A percentile compares a stretch with the other conserved stretches of the same genome.
Conservation (phyloP, 768 basidiomycete species). For the Termitomyces bulborhizus region DNA sequence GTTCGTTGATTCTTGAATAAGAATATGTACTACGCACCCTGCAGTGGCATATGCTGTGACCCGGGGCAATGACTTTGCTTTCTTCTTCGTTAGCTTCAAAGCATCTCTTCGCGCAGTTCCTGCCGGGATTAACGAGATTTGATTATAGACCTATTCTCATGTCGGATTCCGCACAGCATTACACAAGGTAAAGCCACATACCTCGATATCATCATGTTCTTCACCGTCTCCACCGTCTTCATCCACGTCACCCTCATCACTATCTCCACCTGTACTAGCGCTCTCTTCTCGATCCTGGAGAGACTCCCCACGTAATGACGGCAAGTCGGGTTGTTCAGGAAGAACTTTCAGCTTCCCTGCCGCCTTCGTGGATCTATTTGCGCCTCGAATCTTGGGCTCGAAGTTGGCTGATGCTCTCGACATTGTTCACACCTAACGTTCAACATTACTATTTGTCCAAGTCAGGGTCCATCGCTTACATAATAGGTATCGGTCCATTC, state of each 20-base stretch:
- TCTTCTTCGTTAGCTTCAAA: slow-evolving; percentile 85
- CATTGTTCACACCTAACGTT: slow-evolving; percentile 7
- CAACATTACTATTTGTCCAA: not conserved
- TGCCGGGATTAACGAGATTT: slow-evolving; percentile 89
- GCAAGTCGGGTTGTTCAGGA: slow-evolving; percentile 73
- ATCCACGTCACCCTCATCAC: slow-evolving; percentile 69
- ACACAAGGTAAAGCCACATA: slow-evolving; percentile 19
- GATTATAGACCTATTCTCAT: slow-evolving; percentile 73
- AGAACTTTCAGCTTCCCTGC: slow-evolving; percentile 85
- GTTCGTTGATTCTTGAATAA: not conserved
- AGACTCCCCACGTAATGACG: slow-evolving; percentile 18
- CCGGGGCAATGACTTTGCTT: slow-evolving; percentile 84
- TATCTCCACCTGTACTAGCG: slow-evolving; percentile 45
- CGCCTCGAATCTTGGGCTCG: slow-evolving; percentile 60
- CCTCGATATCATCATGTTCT: slow-evolving; percentile 57
- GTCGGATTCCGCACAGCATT: not conserved
- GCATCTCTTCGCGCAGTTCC: slow-evolving; percentile 93
- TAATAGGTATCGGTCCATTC: not conserved
- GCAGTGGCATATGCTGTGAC: slow-evolving; percentile 98
- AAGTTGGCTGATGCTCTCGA: slow-evolving; percentile 14
- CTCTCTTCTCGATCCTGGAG: slow-evolving; percentile 41
- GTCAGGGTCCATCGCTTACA: not conserved
- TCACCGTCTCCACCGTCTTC: slow-evolving; percentile 54
- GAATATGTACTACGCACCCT: slow-evolving; percentile 41
- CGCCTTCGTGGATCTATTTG: slow-evolving; percentile 75